Conservation (phyloP, 2,329 filamentous ascomycete genomes). For the Aspergillus unguis region DNA sequence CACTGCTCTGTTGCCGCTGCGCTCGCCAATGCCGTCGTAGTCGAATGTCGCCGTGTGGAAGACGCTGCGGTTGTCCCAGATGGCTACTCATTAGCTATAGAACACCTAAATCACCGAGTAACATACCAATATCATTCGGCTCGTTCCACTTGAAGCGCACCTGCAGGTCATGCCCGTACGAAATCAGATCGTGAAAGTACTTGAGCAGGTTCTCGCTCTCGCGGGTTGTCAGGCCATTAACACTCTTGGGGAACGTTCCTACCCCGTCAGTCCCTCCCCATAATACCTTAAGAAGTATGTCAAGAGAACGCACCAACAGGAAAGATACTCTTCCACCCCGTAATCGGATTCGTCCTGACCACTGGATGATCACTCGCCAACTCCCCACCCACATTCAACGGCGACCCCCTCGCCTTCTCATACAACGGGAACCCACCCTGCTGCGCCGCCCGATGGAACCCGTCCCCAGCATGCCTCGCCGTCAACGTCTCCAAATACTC, state of each 20-base stretch:
- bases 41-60: slow-evolving; percentile 41
- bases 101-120: too few relatives aligned
- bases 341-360: slow-evolving; percentile 61
- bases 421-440: slow-evolving; percentile 31
- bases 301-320: slow-evolving; percentile 29
- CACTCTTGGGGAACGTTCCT: slow-evolving; percentile 39
- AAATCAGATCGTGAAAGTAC: slow-evolving; percentile 44
- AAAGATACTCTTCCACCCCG: slow-evolving; percentile 60
- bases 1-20: slow-evolving; percentile 61
- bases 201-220: slow-evolving; percentile 45
- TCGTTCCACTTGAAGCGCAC: slow-evolving; percentile 51
- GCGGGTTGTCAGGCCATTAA: slow-evolving; percentile 45
- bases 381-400: slow-evolving; percentile 53
- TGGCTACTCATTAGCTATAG: background rate
- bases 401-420: slow-evolving; percentile 49
- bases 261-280: background rate
- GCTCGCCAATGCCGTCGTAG: slow-evolving; percentile 34
- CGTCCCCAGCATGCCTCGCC: slow-evolving; percentile 51
- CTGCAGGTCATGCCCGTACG: slow-evolving; percentile 52
- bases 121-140: slow-evolving; percentile 46
- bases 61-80: slow-evolving; percentile 20
- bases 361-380: slow-evolving; percentile 55
- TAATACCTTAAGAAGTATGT: background rate
- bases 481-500: slow-evolving; percentile 59
- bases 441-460: slow-evolving; percentile 50